Evolutionary conservation across 2,329 filamentous ascomycete species (phyloP), one percentile per base, ranked within the genome.

Genomic region (Dendrostoma leiphaemia): DNA sequence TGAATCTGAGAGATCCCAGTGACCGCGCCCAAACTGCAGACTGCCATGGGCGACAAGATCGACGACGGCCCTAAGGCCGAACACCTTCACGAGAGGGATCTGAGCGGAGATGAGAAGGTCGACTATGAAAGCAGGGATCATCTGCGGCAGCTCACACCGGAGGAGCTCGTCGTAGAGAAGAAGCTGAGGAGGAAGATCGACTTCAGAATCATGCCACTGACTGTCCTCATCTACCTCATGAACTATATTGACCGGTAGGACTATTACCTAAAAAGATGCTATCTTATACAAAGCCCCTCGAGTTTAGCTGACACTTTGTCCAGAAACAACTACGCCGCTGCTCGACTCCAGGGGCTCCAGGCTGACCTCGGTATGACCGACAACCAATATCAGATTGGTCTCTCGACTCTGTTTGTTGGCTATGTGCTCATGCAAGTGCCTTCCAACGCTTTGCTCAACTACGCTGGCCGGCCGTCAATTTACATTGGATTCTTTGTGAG

Each of bases 151-250:
- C 51, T 57, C 10, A 48, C 55, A 3, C 35, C 51, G 4, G 63
- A 61, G 1, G 61, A 67, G 48, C 56, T 62, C 19, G 45, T 8
- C 9, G 72, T 82, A 1, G 86, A 90, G 65, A 74, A 70, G 54
- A 77, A 74, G 48, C 68, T 90, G 48, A 74, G 79, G 54, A 76
- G 79, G 57, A 90, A 88, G 67, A 82, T 90, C 51, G 87, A 90
- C 65, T 61, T 80, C 8, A 73, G 85, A 48, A 66, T 90, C 28
- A 72, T 90, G 62, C 86, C 86, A 0, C 84, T 85, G 70, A 74
- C 89, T 38, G 81, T 89, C 49, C 61, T 89, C 44, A 88, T 89
- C 76, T 89, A 88, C 61, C 84, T 88, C 60, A 73, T 88, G 72
- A 88, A 88, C 62, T 88, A 86, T 64, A 69, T 88, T 12, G 82